phyloP scores from a whole-genome alignment of 495 filamentous ascomycete genomes.

The Parathielavia hyrcaniae region DNA sequence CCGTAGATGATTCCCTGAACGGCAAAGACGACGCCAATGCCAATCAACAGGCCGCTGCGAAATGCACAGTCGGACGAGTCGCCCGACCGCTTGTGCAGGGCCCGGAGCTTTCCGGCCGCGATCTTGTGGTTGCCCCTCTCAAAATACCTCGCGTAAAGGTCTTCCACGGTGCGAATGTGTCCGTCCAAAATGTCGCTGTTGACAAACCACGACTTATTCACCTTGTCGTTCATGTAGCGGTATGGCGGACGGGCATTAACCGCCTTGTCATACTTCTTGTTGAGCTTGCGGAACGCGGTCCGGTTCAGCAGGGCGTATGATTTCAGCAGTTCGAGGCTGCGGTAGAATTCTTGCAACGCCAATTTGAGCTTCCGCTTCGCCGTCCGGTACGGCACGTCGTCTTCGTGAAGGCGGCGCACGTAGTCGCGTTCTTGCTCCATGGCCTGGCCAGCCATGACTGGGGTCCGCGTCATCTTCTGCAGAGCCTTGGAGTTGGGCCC shows the following conservation, averaged over 20 bases:
- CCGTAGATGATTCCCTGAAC: slow-evolving; percentile 70
- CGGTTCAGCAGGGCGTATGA: slow-evolving; percentile 82
- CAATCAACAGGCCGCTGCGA: slow-evolving; percentile 72
- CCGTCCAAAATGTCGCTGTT: slow-evolving; percentile 73
- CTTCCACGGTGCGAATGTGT: slow-evolving; percentile 71
- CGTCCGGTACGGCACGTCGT: slow-evolving; percentile 67
- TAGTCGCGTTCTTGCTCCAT: slow-evolving; percentile 54
- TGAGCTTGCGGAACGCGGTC: slow-evolving; percentile 93
- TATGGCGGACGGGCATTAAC: slow-evolving; percentile 68
- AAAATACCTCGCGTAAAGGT: slow-evolving; percentile 89
- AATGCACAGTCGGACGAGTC: slow-evolving; percentile 72
- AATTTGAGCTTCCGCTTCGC: slow-evolving; percentile 88
- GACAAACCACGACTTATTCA: slow-evolving; percentile 86
- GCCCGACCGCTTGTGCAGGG: slow-evolving; percentile 53
- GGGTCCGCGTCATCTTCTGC: slow-evolving; percentile 37
- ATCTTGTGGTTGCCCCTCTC: slow-evolving; percentile 86
- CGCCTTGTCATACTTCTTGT: slow-evolving; percentile 96
- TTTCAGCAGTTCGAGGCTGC: slow-evolving; percentile 84
- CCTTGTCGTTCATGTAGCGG: slow-evolving; percentile 85
- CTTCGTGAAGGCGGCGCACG: slow-evolving; percentile 48
- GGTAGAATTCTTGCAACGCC: slow-evolving; percentile 87
- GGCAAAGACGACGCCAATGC: slow-evolving; percentile 64
- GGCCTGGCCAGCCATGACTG: slow-evolving; percentile 31
- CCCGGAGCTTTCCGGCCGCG: slow-evolving; percentile 76
- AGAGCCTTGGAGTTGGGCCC: slow-evolving; percentile 45